Base-by-base conservation (phyloP, 108 stramenopile species). In the Cyclotella distinguenda region DNA sequence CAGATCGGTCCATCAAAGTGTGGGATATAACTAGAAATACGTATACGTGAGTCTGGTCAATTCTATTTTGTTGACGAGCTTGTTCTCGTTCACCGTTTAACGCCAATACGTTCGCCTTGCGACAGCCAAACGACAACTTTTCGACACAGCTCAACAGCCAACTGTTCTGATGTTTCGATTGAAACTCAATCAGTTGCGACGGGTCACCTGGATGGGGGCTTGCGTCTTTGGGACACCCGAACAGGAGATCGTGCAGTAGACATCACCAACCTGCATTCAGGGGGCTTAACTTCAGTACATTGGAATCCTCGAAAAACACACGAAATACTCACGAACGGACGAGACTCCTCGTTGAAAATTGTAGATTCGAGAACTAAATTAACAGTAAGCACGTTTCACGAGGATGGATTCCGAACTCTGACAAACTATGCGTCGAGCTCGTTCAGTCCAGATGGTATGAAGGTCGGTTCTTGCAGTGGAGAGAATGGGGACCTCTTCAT, bases 21-120 rank as follows among this genome's bases (percentile, higher is more conserved):
- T 94, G 93, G 93, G 93, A 94, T 59, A 94, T 94, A 50, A 78
- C 83, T 8, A 72, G 84, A 48, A 72, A 84, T 65, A 91, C 88
- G 28, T 94, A 91, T 60, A 72, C 18, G 63, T 51, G 15, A 64
- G 63, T 4, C 4, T 27, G 1, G 10, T 28, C 12, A 21, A 23
- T 2, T 1, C 32, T 9, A 8, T 22, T 43, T 6, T 21, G 7
- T 19, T 0, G 1, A 5, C 12, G 23, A 8, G 9, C 18, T 32
- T 32, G n/a, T 16, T 31, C 6, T 34, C 45, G 3, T 19, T 6
- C 1, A 15, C 4, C 28, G 12, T 51, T 39, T 51, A 40, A 10
- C 34, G 50, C 49, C 1, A 31, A 39, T 19, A 21, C 45, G 8
- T 22, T 22, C 5, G 34, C n/a, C 19, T 22, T 11, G 8, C 6